These are phyloP conservation scores for Jaapia argillacea DNA, from an alignment of 768 basidiomycete genomes.

Conservation along the genomic window DNA sequence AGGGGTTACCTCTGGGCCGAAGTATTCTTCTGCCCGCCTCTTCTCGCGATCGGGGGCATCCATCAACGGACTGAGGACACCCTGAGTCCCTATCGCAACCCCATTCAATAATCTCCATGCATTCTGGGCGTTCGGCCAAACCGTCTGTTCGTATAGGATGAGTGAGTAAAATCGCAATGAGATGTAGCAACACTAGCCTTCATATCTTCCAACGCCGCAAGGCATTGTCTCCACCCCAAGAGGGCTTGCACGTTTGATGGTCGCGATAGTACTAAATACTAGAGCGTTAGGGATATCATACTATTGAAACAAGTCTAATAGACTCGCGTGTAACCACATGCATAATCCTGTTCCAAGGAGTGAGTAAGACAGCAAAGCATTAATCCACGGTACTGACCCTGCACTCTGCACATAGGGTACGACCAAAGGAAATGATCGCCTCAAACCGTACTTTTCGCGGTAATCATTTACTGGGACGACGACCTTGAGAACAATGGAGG, in stretches of 20 bases:
- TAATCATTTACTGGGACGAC: slow-evolving; percentile 33
- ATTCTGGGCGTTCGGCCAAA: background rate
- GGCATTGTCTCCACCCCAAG: slow-evolving; percentile 52
- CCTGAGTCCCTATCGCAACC: background rate
- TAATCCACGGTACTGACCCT: slow-evolving; percentile 37
- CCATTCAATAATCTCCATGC: background rate
- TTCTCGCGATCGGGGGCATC: background rate
- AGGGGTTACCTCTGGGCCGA: no score
- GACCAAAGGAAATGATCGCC: slow-evolving; percentile 52
- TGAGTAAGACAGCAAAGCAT: background rate
- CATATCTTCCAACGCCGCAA: slow-evolving; percentile 58
- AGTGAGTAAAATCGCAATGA: background rate
- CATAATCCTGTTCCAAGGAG: slow-evolving; percentile 50
- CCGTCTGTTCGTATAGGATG: background rate
- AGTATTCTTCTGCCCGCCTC: background rate
- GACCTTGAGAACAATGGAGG: background rate
- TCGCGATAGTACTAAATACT: slow-evolving; percentile 49
- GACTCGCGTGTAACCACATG: slow-evolving; percentile 61
- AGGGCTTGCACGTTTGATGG: slow-evolving; percentile 63
- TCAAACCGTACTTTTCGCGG: slow-evolving; percentile 48
- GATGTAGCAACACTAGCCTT: slow-evolving; percentile 31
- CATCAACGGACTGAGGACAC: background rate
- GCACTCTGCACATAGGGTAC: slow-evolving; percentile 63
- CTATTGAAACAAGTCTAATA: background rate
- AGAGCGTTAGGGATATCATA: slow-evolving; percentile 6